Conservation (phyloP, 2,329 filamentous ascomycete species). For the Metarhizium sp. region DNA sequence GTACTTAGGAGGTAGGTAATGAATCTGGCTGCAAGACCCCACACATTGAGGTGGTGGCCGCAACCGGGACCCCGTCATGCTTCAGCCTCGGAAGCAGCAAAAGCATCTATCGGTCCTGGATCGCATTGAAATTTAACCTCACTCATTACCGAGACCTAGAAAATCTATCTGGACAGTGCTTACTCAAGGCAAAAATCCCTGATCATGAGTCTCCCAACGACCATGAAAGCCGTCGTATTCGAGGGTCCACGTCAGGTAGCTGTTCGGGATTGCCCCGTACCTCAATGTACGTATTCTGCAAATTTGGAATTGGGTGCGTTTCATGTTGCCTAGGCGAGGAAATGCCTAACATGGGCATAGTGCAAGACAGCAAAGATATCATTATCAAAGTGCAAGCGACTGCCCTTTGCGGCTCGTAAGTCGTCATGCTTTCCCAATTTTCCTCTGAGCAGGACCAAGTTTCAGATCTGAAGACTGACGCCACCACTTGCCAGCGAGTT, state of each 20-base stretch:
- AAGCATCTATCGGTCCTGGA: not conserved
- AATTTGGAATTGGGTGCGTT: not conserved
- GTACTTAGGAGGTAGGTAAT: no score
- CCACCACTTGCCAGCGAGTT: slow-evolving; percentile 51
- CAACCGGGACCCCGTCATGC: not conserved
- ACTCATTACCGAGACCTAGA: not conserved
- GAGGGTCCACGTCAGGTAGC: slow-evolving; percentile 67
- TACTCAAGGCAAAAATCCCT: not conserved
- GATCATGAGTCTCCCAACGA: slow-evolving; percentile 30
- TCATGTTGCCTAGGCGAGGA: not conserved
- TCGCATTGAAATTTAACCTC: not conserved
- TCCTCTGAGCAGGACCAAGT: not conserved
- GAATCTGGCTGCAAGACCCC: no score
- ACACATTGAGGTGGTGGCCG: no score
- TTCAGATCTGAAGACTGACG: not conserved
- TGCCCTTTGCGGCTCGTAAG: slow-evolving; percentile 79
- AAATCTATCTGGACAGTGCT: not conserved
- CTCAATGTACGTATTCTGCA: slow-evolving; percentile 35
- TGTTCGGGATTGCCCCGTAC: slow-evolving; percentile 71
- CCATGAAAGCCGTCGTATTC: slow-evolving; percentile 86
- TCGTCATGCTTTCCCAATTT: slow-evolving; percentile 10
- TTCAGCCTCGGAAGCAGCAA: not conserved
- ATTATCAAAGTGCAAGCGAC: slow-evolving; percentile 77
- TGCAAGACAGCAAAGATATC: slow-evolving; percentile 63
- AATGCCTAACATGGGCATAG: slow-evolving; percentile 18